A percentile compares a stretch with the other conserved stretches of the same genome.
These are phyloP conservation scores for Silene conica DNA, from an alignment of 148 eudicot species.

Conservation along the genomic window DNA sequence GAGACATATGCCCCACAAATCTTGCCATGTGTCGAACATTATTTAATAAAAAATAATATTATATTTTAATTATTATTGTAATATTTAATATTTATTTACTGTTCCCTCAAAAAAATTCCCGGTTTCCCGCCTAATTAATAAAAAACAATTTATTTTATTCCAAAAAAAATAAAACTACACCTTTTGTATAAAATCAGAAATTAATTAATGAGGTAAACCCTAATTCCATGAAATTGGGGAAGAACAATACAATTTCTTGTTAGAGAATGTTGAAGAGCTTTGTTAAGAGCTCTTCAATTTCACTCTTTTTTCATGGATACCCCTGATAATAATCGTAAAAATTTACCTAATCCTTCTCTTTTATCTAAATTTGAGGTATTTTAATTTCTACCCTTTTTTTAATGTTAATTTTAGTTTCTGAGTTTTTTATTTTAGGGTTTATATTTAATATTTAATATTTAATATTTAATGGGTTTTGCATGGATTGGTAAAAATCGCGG, in stretches of 20 bases:
- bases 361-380: conserved; percentile 35
- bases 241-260: neutral
- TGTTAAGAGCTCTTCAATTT: conserved; percentile 17
- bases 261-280: conserved; percentile 30
- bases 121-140: conserved; percentile 13
- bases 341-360: conserved; percentile 13
- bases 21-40: no score
- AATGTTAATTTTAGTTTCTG: neutral
- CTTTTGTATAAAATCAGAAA: neutral
- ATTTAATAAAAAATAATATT: no score
- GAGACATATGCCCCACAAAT: no score
- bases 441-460: no score
- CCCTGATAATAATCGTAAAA: conserved; percentile 22
- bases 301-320: conserved; percentile 30
- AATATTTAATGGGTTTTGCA: conserved; percentile 7
- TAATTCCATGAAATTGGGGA: conserved; percentile 13
- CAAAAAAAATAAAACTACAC: neutral
- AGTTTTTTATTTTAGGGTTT: neutral
- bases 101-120: conserved; percentile 15
- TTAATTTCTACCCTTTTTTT: neutral
- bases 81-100: neutral
- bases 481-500: conserved; percentile 10
- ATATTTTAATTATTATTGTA: no score
- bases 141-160: neutral
- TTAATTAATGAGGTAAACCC: neutral